Conservation (phyloP, 2,329 filamentous ascomycete species). For the Pseudogymnoascus sp. region DNA sequence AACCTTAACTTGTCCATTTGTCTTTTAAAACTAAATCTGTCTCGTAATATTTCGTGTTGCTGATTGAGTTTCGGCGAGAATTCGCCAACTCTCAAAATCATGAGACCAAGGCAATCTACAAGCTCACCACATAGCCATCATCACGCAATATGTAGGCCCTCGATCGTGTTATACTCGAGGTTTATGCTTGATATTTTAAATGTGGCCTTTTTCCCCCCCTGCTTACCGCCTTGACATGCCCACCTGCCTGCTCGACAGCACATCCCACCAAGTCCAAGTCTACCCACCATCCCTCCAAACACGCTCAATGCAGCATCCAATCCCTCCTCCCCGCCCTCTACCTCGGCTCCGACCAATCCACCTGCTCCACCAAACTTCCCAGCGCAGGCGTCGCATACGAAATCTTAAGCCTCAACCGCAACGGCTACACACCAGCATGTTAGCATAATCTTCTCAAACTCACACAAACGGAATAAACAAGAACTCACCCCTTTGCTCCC, state of each 20-base stretch:
- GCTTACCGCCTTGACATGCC: neutral
- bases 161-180: neutral
- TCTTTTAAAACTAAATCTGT: neutral
- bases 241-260: neutral
- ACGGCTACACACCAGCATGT: slow-evolving; percentile 44
- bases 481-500: slow-evolving; percentile 79
- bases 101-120: neutral
- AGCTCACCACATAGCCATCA: neutral
- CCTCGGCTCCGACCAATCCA: slow-evolving; percentile 84
- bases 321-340: slow-evolving; percentile 9
- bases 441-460: neutral
- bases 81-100: neutral
- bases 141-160: neutral
- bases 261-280: neutral
- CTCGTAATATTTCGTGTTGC: neutral
- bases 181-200: slow-evolving; percentile 6
- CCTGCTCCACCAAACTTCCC: slow-evolving; percentile 75
- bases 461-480: slow-evolving; percentile 4
- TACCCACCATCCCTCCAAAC: neutral
- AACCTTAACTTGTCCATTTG: neutral
- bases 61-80: neutral
- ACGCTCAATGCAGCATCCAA: neutral
- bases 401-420: slow-evolving; percentile 80
- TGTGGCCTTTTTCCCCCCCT: neutral
- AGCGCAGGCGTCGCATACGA: slow-evolving; percentile 63